These are phyloP conservation scores for Mycothermus thermophilus DNA, from an alignment of 495 filamentous ascomycete species.

Conservation along the genomic window DNA sequence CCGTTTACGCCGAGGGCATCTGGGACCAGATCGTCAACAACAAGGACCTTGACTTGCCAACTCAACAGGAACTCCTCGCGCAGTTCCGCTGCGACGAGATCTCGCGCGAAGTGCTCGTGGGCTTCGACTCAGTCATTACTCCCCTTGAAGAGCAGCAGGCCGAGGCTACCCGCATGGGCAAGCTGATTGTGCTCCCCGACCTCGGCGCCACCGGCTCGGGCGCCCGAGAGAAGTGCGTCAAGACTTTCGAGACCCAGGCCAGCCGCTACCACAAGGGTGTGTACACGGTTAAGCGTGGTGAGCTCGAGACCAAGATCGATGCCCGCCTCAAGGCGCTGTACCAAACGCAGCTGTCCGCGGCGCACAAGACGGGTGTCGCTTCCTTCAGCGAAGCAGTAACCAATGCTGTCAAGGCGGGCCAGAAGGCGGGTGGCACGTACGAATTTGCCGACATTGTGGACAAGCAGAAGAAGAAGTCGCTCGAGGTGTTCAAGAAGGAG, in stretches of 20 bases:
- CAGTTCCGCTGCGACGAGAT: conserved; percentile 99
- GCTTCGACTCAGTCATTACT: conserved; percentile 66
- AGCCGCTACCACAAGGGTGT: conserved; percentile 94
- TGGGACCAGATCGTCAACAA: conserved; percentile 99
- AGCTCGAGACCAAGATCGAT: conserved; percentile 79
- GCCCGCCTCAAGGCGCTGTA: conserved; percentile 74
- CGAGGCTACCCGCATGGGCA: conserved; percentile 55
- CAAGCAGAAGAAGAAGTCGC: conserved; percentile 57
- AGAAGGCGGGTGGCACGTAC: conserved; percentile 77
- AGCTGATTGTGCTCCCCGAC: conserved; percentile 54
- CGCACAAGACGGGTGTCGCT: conserved; percentile 78
- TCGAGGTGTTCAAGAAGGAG: conserved; percentile 64
- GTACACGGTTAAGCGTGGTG: conserved; percentile 67
- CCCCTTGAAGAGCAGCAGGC: conserved; percentile 81
- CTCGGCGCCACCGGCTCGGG: conserved; percentile 62
- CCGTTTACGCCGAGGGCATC: conserved; percentile 79
- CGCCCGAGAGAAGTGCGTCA: conserved; percentile 59
- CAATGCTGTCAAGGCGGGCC: conserved; percentile 63
- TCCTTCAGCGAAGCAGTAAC: conserved; percentile 77
- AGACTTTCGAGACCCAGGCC: conserved; percentile 75
- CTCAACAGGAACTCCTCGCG: conserved; percentile 89
- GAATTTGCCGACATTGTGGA: conserved; percentile 93
- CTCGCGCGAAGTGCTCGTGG: conserved; percentile 64
- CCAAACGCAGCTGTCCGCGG: conserved; percentile 68
- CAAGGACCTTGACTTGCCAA: conserved; percentile 92